Evolutionary conservation across 495 filamentous ascomycete species (phyloP).

Genomic region (Penicillium maclennaniae): DNA sequence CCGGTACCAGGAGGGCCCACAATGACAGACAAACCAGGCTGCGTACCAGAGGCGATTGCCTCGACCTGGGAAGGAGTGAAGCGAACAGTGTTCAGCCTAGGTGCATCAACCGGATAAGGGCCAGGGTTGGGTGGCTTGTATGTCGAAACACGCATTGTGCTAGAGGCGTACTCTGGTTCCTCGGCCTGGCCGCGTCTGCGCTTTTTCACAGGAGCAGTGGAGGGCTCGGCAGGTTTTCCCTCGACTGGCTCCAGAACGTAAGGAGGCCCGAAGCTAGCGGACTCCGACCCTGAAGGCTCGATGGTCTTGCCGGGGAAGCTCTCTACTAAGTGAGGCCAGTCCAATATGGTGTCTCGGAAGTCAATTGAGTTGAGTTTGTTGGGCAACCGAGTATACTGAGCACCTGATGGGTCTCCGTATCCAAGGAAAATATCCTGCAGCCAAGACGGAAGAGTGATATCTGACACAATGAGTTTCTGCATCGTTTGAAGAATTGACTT

Average conservation of each 20-base stretch:
- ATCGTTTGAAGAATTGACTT: conserved; percentile 91
- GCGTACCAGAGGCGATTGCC: conserved; percentile 88
- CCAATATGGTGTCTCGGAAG: conserved; percentile 88
- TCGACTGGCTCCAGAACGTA: conserved; percentile 71
- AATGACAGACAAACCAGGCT: conserved; percentile 91
- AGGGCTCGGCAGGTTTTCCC: conserved; percentile 37
- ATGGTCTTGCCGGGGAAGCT: conserved; percentile 81
- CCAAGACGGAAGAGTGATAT: conserved; percentile 85
- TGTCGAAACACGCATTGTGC: conserved; percentile 76
- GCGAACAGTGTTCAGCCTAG: conserved; percentile 75
- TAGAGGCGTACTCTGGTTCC: conserved; percentile 53
- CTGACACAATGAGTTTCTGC: conserved; percentile 76
- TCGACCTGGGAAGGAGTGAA: conserved; percentile 92
- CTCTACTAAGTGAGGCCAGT: conserved; percentile 91
- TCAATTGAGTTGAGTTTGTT: conserved; percentile 76
- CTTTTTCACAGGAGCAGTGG: conserved; percentile 69
- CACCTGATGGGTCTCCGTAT: conserved; percentile 86
- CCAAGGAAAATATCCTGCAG: conserved; percentile 95
- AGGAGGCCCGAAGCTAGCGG: conserved; percentile 77
- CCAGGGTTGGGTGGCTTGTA: conserved; percentile 90
- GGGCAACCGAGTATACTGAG: conserved; percentile 77
- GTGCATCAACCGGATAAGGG: conserved; percentile 85
- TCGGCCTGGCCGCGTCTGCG: conserved; percentile 71
- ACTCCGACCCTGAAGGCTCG: conserved; percentile 66
- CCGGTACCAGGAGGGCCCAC: conserved; percentile 95